phyloP scores from a whole-genome alignment of 1,284 basidiomycete species.

The Agaricales sp. region DNA sequence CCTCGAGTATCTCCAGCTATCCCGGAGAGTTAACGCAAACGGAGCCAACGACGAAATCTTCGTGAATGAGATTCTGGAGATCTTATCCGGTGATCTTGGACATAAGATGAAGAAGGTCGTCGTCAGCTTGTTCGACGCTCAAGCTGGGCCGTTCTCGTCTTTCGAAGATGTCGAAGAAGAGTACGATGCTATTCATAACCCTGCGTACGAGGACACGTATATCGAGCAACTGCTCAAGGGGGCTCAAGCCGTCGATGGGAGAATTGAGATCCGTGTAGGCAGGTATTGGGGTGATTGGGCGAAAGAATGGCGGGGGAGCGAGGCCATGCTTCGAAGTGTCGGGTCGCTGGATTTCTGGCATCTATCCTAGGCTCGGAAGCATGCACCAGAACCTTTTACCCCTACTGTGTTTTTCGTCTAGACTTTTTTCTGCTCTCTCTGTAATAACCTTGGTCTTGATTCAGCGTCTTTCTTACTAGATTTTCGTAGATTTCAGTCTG shows the following conservation, averaged over 20 bases:
- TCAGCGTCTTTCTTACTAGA: too few relatives aligned
- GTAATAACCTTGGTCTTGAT: too few relatives aligned
- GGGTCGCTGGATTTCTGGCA: neutral
- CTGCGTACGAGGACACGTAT: neutral
- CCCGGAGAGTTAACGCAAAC: constrained; percentile 29
- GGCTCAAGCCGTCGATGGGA: neutral
- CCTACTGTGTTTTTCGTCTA: too few relatives aligned
- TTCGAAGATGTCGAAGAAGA: neutral
- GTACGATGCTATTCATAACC: neutral
- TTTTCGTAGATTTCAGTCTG: too few relatives aligned
- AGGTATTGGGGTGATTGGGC: neutral
- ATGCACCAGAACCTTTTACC: neutral
- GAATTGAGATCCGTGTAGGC: neutral
- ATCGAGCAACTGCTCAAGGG: neutral
- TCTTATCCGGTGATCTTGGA: constrained; percentile 17
- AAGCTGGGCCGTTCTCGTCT: neutral
- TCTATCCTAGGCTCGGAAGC: too few relatives aligned
- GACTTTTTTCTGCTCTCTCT: too few relatives aligned
- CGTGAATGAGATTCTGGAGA: constrained; percentile 19
- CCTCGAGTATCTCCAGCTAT: constrained; percentile 30
- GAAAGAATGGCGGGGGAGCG: neutral
- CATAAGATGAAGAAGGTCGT: constrained; percentile 23
- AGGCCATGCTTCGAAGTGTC: neutral
- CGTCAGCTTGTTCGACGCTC: constrained; percentile 20
- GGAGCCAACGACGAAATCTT: constrained; percentile 31